Evolutionary conservation across 2,329 filamentous ascomycete genomes (phyloP).

Genomic region (Thielaviopsis populi): DNA sequence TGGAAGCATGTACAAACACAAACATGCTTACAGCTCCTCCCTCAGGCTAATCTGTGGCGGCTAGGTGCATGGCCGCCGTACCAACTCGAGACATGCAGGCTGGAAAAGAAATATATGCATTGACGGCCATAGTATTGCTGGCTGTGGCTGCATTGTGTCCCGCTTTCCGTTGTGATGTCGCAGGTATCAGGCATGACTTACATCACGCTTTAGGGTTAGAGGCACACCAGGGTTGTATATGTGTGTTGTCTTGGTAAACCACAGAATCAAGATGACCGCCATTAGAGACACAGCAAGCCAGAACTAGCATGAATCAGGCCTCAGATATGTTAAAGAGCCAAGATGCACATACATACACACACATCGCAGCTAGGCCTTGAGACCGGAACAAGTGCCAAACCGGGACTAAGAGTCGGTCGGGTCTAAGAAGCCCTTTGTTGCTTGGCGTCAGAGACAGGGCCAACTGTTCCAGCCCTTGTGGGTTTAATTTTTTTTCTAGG

Average conservation of each 20-base stretch:
- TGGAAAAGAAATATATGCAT: too few relatives aligned
- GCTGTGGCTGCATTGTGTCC: too few relatives aligned
- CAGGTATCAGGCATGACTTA: neutral
- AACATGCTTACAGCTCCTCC: neutral
- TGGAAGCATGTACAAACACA: neutral
- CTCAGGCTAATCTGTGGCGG: neutral
- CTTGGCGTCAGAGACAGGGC: neutral
- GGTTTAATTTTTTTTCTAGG: neutral
- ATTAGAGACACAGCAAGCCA: neutral
- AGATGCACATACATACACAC: neutral
- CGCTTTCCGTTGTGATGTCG: too few relatives aligned
- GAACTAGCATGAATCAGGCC: neutral
- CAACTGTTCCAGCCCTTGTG: neutral
- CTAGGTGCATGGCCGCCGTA: neutral
- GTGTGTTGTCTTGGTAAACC: neutral
- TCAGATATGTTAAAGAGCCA: neutral
- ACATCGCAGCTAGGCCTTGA: neutral
- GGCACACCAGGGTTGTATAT: neutral
- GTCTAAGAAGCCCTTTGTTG: neutral
- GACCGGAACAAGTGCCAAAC: slow-evolving; percentile 1
- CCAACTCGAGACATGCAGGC: slow-evolving; percentile 5
- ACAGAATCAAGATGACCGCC: neutral
- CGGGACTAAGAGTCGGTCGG: neutral
- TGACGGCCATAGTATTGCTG: too few relatives aligned
- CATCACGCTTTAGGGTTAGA: neutral